Base-by-base conservation (phyloP, 2,329 filamentous ascomycete species). In the Botrytis fabae region DNA sequence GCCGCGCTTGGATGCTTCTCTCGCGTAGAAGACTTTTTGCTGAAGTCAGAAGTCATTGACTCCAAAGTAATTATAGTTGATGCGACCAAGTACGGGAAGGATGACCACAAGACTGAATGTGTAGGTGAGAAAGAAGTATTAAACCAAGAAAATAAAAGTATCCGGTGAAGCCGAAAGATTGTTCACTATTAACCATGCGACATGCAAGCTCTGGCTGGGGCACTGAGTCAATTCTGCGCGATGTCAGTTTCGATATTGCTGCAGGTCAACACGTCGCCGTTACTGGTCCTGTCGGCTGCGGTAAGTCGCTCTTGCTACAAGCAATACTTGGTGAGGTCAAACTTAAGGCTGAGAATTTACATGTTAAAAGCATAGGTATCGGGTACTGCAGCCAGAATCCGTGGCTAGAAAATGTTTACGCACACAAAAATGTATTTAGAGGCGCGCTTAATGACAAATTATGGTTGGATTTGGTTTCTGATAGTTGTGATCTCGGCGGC, bases 351-450 rank as follows among this genome's bases (percentile, higher is more conserved):
- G 78, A 78, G 1, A 77, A 76, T 51, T 73, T 79, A 6, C 77
- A 77, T 42, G 35, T 10, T 42, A 25, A 35, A 28, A 35, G 25
- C 14, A 20, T 62, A n/a, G 83, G 9, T 83, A 81, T 61, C 12
- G 59, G 59, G 0, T 85, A 83, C 74, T 85, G 83, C 72, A 81
- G 82, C 64, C 85, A 86, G 72, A 79, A 78, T 0, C 82, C 84
- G 0, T 86, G 84, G 83, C 79, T 85, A 2, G 79, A 80, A 8
- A 85, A 86, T 73, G 79, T 76, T 2, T 82, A 81, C 0, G 78
- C 85, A 5, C 35, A 3, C 59, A 12, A n/a, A 61, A 61, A 61
- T 40, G 22, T 35, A 14, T 61, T 61, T 40, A 25, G 35, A 40
- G 25, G 35, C 59, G 35, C 12, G 9, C 20, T 22, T 22, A 60